Percentiles rank a stretch among this genome's conserved stretches.
Evolutionary conservation across 306 rosid species (phyloP).

Genomic region (Sesbania bispinosa): DNA sequence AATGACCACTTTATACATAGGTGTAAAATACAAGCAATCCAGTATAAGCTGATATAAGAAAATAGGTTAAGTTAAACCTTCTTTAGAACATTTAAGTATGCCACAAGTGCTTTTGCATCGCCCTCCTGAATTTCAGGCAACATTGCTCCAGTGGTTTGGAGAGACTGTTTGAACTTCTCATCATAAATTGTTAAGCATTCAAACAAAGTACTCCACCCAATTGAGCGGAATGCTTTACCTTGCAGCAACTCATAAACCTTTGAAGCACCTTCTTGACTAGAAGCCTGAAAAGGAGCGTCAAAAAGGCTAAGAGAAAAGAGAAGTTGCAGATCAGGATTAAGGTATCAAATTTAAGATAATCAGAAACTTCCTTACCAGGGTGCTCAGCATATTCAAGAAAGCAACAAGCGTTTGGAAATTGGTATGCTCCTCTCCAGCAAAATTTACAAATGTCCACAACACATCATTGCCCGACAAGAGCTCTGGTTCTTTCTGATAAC

Average conservation of each 20-base stretch:
- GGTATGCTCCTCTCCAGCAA: conserved; percentile 98
- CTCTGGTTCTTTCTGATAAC: conserved; percentile 88
- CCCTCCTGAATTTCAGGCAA: conserved; percentile 92
- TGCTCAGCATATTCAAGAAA: conserved; percentile 94
- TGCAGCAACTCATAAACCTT: conserved; percentile 92
- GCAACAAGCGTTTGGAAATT: conserved; percentile 92
- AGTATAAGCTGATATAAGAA: neutral
- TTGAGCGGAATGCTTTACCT: conserved; percentile 93
- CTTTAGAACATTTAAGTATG: conserved; percentile 83
- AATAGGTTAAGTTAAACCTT: conserved; percentile 50
- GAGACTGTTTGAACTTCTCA: conserved; percentile 91
- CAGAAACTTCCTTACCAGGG: conserved; percentile 59
- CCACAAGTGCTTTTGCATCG: conserved; percentile 95
- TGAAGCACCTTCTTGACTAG: conserved; percentile 87
- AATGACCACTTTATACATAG: neutral
- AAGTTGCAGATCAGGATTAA: neutral
- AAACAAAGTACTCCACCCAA: conserved; percentile 98
- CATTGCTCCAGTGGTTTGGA: conserved; percentile 81
- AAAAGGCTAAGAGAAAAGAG: neutral
- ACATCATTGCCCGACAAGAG: conserved; percentile 87
- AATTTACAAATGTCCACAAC: conserved; percentile 95
- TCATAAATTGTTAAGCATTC: conserved; percentile 90
- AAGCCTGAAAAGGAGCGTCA: conserved; percentile 58
- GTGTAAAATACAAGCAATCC: neutral
- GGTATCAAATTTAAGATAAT: conserved; percentile 14